A percentile compares a stretch with the other conserved stretches of the same genome.
These are phyloP conservation scores for Elasticomyces elasticus DNA, from an alignment of 495 filamentous ascomycete species.

Conservation along the genomic window DNA sequence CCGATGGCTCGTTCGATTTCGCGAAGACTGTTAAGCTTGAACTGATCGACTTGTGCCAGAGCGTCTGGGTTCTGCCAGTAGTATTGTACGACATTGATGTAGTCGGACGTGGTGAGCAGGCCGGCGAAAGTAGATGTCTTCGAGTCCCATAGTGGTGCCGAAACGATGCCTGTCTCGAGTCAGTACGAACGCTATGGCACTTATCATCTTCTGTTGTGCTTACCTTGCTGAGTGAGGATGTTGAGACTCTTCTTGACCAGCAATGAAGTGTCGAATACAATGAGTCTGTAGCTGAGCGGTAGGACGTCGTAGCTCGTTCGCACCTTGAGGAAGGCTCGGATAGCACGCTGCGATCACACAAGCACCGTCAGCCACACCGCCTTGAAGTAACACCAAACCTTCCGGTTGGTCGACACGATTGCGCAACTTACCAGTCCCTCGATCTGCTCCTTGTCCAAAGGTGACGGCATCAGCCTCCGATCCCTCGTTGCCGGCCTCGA, in stretches of 20 bases:
- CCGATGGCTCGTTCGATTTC: constrained; percentile 92
- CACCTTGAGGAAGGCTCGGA: constrained; percentile 93
- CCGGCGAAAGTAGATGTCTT: constrained; percentile 89
- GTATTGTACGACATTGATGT: constrained; percentile 98
- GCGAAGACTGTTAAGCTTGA: constrained; percentile 84
- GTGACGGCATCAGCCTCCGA: constrained; percentile 43
- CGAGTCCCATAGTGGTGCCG: constrained; percentile 95
- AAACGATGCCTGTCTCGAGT: constrained; percentile 71
- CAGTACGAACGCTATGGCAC: neutral
- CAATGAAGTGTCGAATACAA: constrained; percentile 88
- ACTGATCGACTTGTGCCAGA: constrained; percentile 81
- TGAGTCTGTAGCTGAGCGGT: constrained; percentile 91
- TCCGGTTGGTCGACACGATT: neutral
- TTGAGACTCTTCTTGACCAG: constrained; percentile 95
- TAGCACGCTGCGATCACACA: constrained; percentile 52
- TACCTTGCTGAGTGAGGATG: constrained; percentile 96
- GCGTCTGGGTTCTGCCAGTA: constrained; percentile 97
- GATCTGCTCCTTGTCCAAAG: constrained; percentile 81
- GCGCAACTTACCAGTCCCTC: constrained; percentile 72
- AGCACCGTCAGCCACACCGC: constrained; percentile 12
- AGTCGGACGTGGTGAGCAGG: constrained; percentile 89
- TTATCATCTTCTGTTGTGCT: constrained; percentile 8
- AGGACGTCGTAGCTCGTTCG: constrained; percentile 97
- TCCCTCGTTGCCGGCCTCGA: neutral
- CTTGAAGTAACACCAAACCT: neutral